Conservation (phyloP, 129 eudicot species). For the Tanacetum coccineum region DNA sequence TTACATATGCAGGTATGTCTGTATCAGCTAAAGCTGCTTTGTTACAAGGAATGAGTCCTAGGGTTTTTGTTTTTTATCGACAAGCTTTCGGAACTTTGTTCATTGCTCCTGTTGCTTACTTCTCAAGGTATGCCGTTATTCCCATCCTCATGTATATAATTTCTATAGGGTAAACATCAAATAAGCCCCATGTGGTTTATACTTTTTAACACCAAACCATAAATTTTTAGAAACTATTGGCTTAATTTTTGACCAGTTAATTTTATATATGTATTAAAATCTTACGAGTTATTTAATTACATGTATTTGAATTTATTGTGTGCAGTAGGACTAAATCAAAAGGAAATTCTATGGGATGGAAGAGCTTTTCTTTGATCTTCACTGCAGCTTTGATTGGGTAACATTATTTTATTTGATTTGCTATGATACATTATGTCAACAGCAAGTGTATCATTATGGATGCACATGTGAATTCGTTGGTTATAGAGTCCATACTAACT, state of each 20-base stretch:
- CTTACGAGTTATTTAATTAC: too few species aligned
- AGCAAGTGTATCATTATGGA: not conserved
- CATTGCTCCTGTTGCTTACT: slow-evolving; percentile 61
- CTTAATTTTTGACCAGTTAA: too few species aligned
- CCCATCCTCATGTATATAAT: too few species aligned
- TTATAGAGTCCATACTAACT: too few species aligned
- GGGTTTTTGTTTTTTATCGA: slow-evolving; percentile 78
- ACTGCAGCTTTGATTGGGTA: slow-evolving; percentile 64
- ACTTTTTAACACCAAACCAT: not conserved
- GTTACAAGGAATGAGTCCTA: slow-evolving; percentile 71
- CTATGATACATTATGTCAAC: too few species aligned
- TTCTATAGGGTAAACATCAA: too few species aligned
- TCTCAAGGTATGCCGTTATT: slow-evolving; percentile 40
- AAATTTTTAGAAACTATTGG: too few species aligned
- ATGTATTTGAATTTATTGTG: not conserved
- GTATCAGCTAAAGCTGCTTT: slow-evolving; percentile 65
- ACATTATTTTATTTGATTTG: not conserved
- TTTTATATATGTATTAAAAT: too few species aligned
- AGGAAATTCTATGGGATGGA: slow-evolving; percentile 48
- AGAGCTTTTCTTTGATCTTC: slow-evolving; percentile 59
- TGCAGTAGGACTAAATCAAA: slow-evolving; percentile 42
- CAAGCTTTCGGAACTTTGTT: slow-evolving; percentile 64
- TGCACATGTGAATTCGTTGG: not conserved
- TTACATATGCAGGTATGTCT: slow-evolving; percentile 51
- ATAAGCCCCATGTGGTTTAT: too few species aligned